phyloP scores from a whole-genome alignment of 176 grass and related monocot genomes.

The Olyra latifolia region DNA sequence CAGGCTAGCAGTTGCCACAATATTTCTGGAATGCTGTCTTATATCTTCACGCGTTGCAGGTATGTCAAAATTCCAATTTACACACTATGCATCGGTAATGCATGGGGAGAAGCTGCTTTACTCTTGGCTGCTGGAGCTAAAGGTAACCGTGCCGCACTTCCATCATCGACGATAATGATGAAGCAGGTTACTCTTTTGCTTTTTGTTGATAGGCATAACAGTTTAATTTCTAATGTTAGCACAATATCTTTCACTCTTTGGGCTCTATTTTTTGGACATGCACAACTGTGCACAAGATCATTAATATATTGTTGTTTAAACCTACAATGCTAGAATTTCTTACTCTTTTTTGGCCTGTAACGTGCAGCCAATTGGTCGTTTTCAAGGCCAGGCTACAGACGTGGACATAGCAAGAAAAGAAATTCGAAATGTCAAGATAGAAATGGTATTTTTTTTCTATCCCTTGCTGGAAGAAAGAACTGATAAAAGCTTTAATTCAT shows the following conservation, averaged over 20 bases:
- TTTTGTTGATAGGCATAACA: constrained; percentile 27
- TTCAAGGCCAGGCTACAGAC: constrained; percentile 79
- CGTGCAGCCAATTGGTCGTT: constrained; percentile 85
- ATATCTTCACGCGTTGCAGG: constrained; percentile 35
- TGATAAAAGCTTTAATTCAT: constrained; percentile 22
- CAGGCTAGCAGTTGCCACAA: not conserved
- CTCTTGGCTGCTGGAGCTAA: constrained; percentile 89
- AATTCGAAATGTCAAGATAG: constrained; percentile 89
- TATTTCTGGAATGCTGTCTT: constrained; percentile 14
- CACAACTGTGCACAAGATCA: constrained; percentile 3
- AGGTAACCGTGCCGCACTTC: constrained; percentile 88
- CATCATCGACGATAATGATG: constrained; percentile 96
- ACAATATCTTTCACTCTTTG: not conserved
- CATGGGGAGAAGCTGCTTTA: constrained; percentile 91
- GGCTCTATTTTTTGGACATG: not conserved
- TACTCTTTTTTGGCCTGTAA: constrained; percentile 41
- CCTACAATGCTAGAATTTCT: constrained; percentile 9
- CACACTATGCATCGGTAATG: constrained; percentile 94
- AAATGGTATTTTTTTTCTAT: constrained; percentile 65
- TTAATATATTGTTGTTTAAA: constrained; percentile 21
- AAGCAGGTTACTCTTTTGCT: constrained; percentile 68
- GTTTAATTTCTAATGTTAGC: not conserved
- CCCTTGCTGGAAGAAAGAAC: not conserved
- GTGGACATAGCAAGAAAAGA: constrained; percentile 88
- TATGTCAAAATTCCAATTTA: constrained; percentile 86